These are phyloP conservation scores for Exutisphaerella laricina DNA, from an alignment of 2,329 filamentous ascomycete genomes.

Conservation along the genomic window DNA sequence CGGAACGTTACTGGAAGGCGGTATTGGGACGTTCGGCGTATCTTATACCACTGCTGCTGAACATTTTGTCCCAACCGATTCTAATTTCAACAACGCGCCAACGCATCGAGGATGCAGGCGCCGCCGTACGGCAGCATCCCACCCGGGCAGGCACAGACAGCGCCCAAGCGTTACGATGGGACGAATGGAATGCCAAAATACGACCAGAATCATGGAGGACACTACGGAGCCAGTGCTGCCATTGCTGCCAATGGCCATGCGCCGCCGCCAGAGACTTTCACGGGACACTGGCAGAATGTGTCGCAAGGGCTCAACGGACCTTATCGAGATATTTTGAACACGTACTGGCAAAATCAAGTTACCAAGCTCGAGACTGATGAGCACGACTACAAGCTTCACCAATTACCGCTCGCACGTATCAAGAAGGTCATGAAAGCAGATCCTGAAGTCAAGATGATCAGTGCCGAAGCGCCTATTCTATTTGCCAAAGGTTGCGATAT, in stretches of 20 bases:
- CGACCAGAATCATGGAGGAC: conserved; percentile 43
- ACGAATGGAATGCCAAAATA: conserved; percentile 46
- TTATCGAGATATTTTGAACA: conserved; percentile 95
- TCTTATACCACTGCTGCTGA: no score
- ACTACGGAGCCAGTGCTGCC: conserved; percentile 52
- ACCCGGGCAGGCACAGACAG: conserved; percentile 27
- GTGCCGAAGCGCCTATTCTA: conserved; percentile 91
- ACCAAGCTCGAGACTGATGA: conserved; percentile 89
- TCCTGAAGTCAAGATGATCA: conserved; percentile 99
- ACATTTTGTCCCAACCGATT: no score
- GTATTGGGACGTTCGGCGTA: not conserved
- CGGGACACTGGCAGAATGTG: conserved; percentile 92
- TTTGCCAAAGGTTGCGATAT: conserved; percentile 99
- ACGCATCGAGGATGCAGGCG: conserved; percentile 29
- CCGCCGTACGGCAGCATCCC: conserved; percentile 28
- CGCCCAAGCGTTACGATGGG: conserved; percentile 44
- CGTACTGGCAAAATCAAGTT: conserved; percentile 99
- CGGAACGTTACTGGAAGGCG: not conserved
- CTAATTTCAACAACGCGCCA: no score
- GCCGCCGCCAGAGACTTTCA: conserved; percentile 84
- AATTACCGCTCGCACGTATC: conserved; percentile 92
- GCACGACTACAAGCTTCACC: conserved; percentile 98
- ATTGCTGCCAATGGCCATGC: conserved; percentile 82
- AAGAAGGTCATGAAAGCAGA: conserved; percentile 99
- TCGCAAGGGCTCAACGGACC: conserved; percentile 89